A percentile compares a stretch with the other conserved stretches of the same genome.
Conservation (phyloP, 495 filamentous ascomycete species). For the Penicillium longicatenatum region DNA sequence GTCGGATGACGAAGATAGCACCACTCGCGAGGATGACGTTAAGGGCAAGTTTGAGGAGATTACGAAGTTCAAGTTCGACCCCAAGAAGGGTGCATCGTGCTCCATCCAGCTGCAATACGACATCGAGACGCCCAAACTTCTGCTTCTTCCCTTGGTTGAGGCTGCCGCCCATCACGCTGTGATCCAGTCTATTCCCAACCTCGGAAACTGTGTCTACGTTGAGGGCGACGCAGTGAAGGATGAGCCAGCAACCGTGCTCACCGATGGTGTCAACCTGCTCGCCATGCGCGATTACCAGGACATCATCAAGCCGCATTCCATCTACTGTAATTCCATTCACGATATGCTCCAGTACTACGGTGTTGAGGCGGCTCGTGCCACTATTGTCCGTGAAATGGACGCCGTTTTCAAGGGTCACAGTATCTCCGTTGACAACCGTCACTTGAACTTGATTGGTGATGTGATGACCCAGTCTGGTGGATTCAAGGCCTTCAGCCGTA, state of each 20-base stretch:
- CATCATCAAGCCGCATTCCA: conserved; percentile 80
- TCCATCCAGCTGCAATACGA: conserved; percentile 84
- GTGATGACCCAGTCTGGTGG: conserved; percentile 90
- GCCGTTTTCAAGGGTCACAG: conserved; percentile 88
- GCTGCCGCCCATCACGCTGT: conserved; percentile 70
- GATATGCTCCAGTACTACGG: conserved; percentile 84
- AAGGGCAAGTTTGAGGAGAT: conserved; percentile 66
- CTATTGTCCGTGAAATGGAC: conserved; percentile 84
- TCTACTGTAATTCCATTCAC: conserved; percentile 91
- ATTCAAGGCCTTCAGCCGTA: conserved; percentile 89
- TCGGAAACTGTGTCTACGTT: conserved; percentile 72
- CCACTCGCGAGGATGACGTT: conserved; percentile 65
- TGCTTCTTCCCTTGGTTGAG: conserved; percentile 89
- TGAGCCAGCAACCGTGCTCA: conserved; percentile 62
- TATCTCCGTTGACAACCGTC: conserved; percentile 89
- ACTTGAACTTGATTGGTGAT: conserved; percentile 94
- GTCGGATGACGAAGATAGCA: conserved; percentile 44
- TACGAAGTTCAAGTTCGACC: conserved; percentile 77
- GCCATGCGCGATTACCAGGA: conserved; percentile 88
- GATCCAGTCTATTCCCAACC: conserved; percentile 80
- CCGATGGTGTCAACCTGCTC: conserved; percentile 82
- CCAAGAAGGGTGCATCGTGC: conserved; percentile 70
- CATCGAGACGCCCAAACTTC: conserved; percentile 78
- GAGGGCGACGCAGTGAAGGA: conserved; percentile 61
- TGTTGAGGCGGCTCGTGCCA: conserved; percentile 85